phyloP scores from a whole-genome alignment of 208 protist species.

The Trypanosoma mega region DNA sequence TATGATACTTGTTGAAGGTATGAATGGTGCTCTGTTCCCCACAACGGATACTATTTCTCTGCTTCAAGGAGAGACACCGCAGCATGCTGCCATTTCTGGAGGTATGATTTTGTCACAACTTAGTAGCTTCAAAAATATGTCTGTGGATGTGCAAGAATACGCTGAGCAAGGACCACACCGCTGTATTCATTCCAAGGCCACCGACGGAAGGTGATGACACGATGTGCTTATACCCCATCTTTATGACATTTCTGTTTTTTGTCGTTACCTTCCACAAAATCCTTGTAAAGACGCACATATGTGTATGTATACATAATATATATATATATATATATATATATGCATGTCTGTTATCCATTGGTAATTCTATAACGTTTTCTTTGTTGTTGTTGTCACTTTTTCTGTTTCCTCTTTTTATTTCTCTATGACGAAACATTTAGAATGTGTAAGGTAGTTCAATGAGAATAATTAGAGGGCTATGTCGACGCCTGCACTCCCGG shows the following conservation, averaged over 20 bases:
- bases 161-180: constrained; percentile 71
- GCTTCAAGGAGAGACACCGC: constrained; percentile 34
- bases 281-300: no score
- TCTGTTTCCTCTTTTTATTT: no score
- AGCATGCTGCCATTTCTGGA: constrained; percentile 52
- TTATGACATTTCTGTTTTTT: constrained; percentile 5
- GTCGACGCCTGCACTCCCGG: constrained; percentile 29
- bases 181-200: constrained; percentile 56
- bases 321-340: constrained; percentile 3
- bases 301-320: no score
- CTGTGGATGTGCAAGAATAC: constrained; percentile 54
- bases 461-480: constrained; percentile 30
- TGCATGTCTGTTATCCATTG: no score
- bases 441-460: constrained; percentile 13
- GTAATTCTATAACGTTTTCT: no score
- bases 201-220: constrained; percentile 40
- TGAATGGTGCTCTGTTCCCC: constrained; percentile 27
- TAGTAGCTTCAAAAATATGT: constrained; percentile 79
- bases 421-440: background rate
- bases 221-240: constrained; percentile 14
- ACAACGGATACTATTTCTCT: constrained; percentile 9
- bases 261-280: no score
- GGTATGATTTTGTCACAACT: constrained; percentile 71
- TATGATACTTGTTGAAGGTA: constrained; percentile 21
- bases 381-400: no score